Evolutionary conservation across 1,284 basidiomycete genomes (phyloP).

Genomic region (Apiotrichum akiyoshidainum): DNA sequence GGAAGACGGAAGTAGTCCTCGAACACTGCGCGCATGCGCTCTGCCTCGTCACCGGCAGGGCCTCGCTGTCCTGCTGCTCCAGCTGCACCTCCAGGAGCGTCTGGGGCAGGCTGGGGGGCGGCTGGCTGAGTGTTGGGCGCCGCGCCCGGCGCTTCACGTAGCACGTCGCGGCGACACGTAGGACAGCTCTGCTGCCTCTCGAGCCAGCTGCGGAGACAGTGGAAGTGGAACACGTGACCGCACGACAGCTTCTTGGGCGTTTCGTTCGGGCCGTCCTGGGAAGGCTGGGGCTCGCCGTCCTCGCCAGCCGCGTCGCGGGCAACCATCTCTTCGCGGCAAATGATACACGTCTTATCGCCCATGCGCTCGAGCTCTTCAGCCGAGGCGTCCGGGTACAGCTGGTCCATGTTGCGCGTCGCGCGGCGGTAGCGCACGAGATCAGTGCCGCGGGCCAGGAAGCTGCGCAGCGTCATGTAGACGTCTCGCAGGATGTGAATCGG

Average conservation of each 20-base stretch:
- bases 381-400: slow-evolving; percentile 90
- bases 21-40: slow-evolving; percentile 29
- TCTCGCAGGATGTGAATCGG: slow-evolving; percentile 95
- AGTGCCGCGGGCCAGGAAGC: slow-evolving; percentile 79
- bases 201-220: slow-evolving; percentile 94
- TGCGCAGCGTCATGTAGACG: slow-evolving; percentile 89
- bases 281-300: background rate
- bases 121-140: background rate
- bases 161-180: slow-evolving; percentile 86
- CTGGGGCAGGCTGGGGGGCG: slow-evolving; percentile 10
- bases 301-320: slow-evolving; percentile 38
- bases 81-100: slow-evolving; percentile 57
- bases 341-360: slow-evolving; percentile 92
- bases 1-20: slow-evolving; percentile 42
- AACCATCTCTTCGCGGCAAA: slow-evolving; percentile 96
- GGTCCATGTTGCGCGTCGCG: slow-evolving; percentile 95
- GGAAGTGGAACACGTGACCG: slow-evolving; percentile 97
- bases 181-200: slow-evolving; percentile 91
- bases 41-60: slow-evolving; percentile 4
- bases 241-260: slow-evolving; percentile 95
- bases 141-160: slow-evolving; percentile 55
- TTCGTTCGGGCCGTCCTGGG: slow-evolving; percentile 74
- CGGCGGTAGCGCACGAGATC: slow-evolving; percentile 88
- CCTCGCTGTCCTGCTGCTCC: slow-evolving; percentile 55
- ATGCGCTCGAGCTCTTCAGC: slow-evolving; percentile 73